Percentiles rank a stretch among this genome's conserved stretches.
phyloP scores from a whole-genome alignment of 257 asterid genomes.

The Ocimum tenuiflorum region DNA sequence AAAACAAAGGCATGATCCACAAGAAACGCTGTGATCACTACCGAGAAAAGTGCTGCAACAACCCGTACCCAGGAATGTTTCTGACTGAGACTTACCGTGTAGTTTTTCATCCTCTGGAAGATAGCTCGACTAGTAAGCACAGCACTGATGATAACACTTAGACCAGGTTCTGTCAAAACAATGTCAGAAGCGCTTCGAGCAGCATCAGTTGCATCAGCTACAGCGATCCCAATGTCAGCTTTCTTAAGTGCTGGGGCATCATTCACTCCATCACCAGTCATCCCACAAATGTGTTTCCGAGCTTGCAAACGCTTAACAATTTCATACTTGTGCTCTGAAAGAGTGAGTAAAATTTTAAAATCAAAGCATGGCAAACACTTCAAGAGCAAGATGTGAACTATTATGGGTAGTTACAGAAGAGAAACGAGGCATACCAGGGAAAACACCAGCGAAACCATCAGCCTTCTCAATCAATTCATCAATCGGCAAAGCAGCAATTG shows the following conservation, averaged over 20 bases:
- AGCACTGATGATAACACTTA: slow-evolving; percentile 60
- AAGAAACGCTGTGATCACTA: neutral
- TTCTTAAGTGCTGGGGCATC: too few relatives aligned
- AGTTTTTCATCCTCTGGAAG: too few relatives aligned
- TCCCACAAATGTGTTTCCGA: slow-evolving; percentile 56
- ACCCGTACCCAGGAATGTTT: too few relatives aligned
- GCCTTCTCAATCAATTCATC: too few relatives aligned
- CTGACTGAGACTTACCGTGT: slow-evolving; percentile 17
- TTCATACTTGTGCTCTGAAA: slow-evolving; percentile 57
- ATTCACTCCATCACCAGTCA: slow-evolving; percentile 66
- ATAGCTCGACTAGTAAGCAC: slow-evolving; percentile 59
- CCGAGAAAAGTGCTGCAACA: too few relatives aligned
- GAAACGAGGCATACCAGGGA: slow-evolving; percentile 38
- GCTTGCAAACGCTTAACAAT: slow-evolving; percentile 57
- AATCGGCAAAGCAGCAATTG: slow-evolving; percentile 46
- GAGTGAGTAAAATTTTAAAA: neutral
- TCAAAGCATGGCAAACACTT: neutral
- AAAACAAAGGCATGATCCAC: neutral
- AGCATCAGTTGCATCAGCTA: too few relatives aligned
- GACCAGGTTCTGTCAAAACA: slow-evolving; percentile 56
- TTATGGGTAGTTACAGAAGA: neutral
- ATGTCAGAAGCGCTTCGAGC: too few relatives aligned
- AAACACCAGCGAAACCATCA: too few relatives aligned
- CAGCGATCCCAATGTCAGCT: too few relatives aligned
- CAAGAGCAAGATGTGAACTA: neutral